Evolutionary conservation across 2,329 filamentous ascomycete species (phyloP), one percentile per base, ranked within the genome.

Genomic region (Aspergillus sp.): DNA sequence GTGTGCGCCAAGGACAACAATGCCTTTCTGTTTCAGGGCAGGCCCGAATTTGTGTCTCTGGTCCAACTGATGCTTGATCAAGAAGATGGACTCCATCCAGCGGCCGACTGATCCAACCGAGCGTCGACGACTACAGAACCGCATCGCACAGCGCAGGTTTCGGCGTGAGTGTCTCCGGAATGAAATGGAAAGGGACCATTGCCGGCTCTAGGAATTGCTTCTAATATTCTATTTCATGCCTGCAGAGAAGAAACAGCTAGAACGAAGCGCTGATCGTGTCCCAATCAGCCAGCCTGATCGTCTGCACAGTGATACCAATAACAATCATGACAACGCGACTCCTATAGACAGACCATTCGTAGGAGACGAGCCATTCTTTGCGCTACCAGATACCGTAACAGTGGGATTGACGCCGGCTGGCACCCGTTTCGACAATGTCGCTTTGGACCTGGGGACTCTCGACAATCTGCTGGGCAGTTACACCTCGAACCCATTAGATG

Each of bases 61-160:
- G 15, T 13, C 34, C 11, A 15, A 41, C 11, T 41, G 34, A 15
- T 13, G 9, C 34, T 41, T 13, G 34, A 13, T 41, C 34, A 15
- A 41, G 34, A 38, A 41, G 28, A 59, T 59, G 57, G 57, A 59
- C 41, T 48, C 28, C 17, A 38, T 54, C 6, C 57, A 48, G 50
- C 45, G 48, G 43, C 28, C 51, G 28, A 41, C n/a, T 23, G 50
- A 59, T 23, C 28, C 57, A 11, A 30, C 57, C 5, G 57, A 59
- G 43, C 57, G 57, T 17, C 57, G 57, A 13, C 50, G 57, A 22
- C n/a, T 59, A 11, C 57, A 59, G 34, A 54, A 59, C 19, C 57
- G 57, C 43, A 45, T 59, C 11, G 57, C 57, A 25, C 51, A 59
- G 50, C 57, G 57, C 50, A 59, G 28, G 23, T 54, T 59, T 50